These are phyloP conservation scores for Podila epigama DNA, from an alignment of 192 early-diverging fungal species.

Conservation along the genomic window DNA sequence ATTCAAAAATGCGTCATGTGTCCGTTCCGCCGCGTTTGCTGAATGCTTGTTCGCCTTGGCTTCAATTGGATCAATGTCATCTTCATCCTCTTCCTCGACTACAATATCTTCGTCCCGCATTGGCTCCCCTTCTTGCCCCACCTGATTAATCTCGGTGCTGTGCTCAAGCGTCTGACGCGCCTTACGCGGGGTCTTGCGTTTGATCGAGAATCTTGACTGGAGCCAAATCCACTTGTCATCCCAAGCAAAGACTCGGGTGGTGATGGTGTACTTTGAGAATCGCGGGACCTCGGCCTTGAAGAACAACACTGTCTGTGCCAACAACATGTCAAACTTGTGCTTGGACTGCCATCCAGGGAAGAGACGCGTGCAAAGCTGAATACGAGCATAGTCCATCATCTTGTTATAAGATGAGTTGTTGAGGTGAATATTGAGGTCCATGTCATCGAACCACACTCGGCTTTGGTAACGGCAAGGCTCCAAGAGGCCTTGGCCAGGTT, in stretches of 20 bases:
- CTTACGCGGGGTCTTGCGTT: slow-evolving; percentile 15
- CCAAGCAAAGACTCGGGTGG: slow-evolving; percentile 59
- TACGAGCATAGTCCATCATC: slow-evolving; percentile 58
- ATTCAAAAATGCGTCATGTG: background rate
- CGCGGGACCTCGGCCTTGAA: slow-evolving; percentile 59
- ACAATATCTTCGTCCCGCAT: slow-evolving; percentile 24
- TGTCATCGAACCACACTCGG: slow-evolving; percentile 57
- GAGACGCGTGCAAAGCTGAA: slow-evolving; percentile 35
- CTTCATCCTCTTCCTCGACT: slow-evolving; percentile 39
- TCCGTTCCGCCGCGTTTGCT: background rate
- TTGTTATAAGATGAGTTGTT: slow-evolving; percentile 62
- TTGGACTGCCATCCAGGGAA: slow-evolving; percentile 37
- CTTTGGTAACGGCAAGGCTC: slow-evolving; percentile 44
- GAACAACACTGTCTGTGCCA: slow-evolving; percentile 48
- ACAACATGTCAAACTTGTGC: slow-evolving; percentile 40
- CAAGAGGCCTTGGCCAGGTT: slow-evolving; percentile 46
- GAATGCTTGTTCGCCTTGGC: slow-evolving; percentile 11
- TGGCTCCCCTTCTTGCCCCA: background rate
- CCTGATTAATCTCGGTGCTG: background rate
- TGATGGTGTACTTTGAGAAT: slow-evolving; percentile 54
- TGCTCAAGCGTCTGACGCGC: slow-evolving; percentile 11
- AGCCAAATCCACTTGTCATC: slow-evolving; percentile 61
- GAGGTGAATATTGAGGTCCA: slow-evolving; percentile 61
- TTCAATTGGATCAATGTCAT: slow-evolving; percentile 48
- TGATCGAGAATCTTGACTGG: slow-evolving; percentile 51